Evolutionary conservation across 1,284 basidiomycete species (phyloP).

Genomic region (Ustilago curta): DNA sequence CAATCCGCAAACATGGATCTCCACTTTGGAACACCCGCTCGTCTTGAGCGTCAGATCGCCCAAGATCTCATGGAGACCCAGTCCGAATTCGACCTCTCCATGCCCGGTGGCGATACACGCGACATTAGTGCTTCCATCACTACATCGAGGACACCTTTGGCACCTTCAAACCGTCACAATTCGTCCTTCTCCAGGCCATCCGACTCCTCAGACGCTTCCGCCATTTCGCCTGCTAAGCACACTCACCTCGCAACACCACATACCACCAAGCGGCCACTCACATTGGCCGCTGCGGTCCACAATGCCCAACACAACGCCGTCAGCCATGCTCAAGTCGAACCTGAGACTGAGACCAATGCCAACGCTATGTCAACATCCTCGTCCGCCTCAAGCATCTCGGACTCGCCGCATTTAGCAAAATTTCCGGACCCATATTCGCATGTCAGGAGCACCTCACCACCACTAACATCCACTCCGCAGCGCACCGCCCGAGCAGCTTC

Average conservation of each 20-base stretch:
- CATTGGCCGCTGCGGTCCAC: conserved; percentile 34
- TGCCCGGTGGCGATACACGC: conserved; percentile 38
- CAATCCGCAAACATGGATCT: conserved; percentile 35
- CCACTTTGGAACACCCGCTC: conserved; percentile 50
- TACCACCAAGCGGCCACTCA: conserved; percentile 21
- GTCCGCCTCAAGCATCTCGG: conserved; percentile 33
- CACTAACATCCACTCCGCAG: conserved; percentile 50
- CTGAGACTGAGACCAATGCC: background rate
- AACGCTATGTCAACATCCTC: conserved; percentile 31
- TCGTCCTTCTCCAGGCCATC: conserved; percentile 49
- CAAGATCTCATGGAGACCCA: conserved; percentile 49
- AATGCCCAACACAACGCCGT: conserved; percentile 12
- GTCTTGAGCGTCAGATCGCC: conserved; percentile 53
- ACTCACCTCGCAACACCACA: conserved; percentile 29
- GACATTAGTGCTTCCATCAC: conserved; percentile 45
- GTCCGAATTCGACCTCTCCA: conserved; percentile 52
- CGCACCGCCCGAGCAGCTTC: conserved; percentile 35
- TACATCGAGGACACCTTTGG: conserved; percentile 29
- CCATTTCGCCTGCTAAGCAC: conserved; percentile 25
- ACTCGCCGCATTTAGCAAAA: conserved; percentile 24
- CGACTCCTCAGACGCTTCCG: conserved; percentile 33
- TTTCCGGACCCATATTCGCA: conserved; percentile 44
- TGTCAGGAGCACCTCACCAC: conserved; percentile 37
- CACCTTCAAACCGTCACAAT: conserved; percentile 37
- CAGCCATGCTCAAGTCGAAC: background rate